A percentile compares a stretch with the other conserved stretches of the same genome.
Evolutionary conservation across 768 basidiomycete species (phyloP).

Genomic region (Auricularia cornea): DNA sequence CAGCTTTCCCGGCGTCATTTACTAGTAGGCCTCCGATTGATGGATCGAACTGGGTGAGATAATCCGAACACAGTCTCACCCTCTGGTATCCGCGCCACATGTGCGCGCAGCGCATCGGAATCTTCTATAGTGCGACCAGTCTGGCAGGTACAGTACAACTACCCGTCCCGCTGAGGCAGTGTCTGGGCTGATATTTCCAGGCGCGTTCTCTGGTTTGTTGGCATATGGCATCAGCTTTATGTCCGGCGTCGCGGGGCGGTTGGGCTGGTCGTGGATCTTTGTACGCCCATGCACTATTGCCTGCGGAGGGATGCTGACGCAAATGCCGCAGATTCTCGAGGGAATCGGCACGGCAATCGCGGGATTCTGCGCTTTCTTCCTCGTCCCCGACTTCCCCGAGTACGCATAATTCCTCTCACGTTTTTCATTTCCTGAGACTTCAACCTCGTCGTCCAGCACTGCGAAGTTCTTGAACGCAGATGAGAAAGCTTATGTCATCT

Average conservation of each 20-base stretch:
- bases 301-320: too few species aligned
- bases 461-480: conserved; percentile 55
- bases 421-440: too few species aligned
- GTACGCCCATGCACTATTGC: conserved; percentile 26
- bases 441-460: too few species aligned
- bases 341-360: conserved; percentile 53
- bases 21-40: conserved; percentile 41
- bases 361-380: conserved; percentile 37
- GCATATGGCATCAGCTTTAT: conserved; percentile 50
- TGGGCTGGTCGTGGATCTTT: conserved; percentile 66
- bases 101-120: conserved; percentile 49
- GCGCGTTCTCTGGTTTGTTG: conserved; percentile 53
- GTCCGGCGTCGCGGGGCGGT: conserved; percentile 34
- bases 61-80: conserved; percentile 35
- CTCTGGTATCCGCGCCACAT: conserved; percentile 62
- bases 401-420: background rate
- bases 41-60: background rate
- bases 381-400: background rate
- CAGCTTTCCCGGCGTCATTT: conserved; percentile 59
- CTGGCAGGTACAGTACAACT: conserved; percentile 30
- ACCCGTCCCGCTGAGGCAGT: too few species aligned
- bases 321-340: conserved; percentile 43
- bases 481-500: conserved; percentile 46
- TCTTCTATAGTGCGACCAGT: conserved; percentile 61
- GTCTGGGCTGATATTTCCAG: too few species aligned